Evolutionary conservation across 768 basidiomycete genomes (phyloP).

Genomic region (Leccinum variicolor): DNA sequence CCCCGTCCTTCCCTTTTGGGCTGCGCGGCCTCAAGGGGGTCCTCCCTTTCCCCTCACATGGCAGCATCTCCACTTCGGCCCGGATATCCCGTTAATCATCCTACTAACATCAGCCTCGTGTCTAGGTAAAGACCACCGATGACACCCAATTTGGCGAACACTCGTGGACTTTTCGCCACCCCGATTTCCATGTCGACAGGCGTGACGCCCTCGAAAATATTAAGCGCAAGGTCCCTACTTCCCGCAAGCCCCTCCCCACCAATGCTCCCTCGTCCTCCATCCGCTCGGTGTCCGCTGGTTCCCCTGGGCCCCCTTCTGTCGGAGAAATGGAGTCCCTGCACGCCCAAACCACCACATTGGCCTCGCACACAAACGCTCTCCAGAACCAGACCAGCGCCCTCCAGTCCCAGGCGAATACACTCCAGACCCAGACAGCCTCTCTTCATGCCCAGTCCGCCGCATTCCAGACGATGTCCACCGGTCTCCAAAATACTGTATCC

Average conservation of each 20-base stretch:
- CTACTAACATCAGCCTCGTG: background rate
- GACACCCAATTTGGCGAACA: constrained; percentile 69
- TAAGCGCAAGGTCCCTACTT: constrained; percentile 52
- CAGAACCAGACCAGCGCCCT: constrained; percentile 28
- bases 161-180: constrained; percentile 52
- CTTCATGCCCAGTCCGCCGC: constrained; percentile 35
- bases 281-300: constrained; percentile 23
- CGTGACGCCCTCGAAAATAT: constrained; percentile 61
- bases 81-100: background rate
- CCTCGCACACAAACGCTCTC: constrained; percentile 29
- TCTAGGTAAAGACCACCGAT: constrained; percentile 77
- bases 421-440: constrained; percentile 28
- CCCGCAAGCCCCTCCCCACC: constrained; percentile 30
- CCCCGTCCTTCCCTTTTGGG: constrained; percentile 7
- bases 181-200: constrained; percentile 49
- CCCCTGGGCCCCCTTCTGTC: constrained; percentile 24
- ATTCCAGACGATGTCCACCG: constrained; percentile 30
- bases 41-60: background rate
- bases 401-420: constrained; percentile 27
- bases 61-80: background rate
- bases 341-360: constrained; percentile 25
- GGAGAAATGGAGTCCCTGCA: constrained; percentile 29
- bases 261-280: constrained; percentile 28
- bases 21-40: constrained; percentile 11
- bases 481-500: constrained; percentile 25